phyloP scores from a whole-genome alignment of 192 early-diverging fungal genomes.

The Phycomyces nitens region DNA sequence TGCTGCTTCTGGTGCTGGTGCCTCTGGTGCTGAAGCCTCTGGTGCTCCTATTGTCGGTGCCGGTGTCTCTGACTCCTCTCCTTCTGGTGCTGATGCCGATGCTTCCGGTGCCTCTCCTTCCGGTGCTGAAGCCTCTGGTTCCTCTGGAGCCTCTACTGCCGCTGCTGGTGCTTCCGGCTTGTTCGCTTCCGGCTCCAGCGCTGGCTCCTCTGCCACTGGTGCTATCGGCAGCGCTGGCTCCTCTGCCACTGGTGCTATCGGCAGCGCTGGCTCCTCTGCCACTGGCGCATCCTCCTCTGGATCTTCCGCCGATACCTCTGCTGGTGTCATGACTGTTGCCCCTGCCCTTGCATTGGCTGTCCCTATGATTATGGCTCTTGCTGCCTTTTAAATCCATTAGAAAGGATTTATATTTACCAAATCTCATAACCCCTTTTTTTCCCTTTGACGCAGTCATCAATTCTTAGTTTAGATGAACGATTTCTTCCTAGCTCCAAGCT shows the following conservation, averaged over 20 bases:
- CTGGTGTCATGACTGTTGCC: not conserved
- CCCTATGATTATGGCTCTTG: not conserved
- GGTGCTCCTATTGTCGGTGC: not conserved
- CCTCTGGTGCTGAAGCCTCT: not conserved
- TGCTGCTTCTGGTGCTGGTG: not conserved
- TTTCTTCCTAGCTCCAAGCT: not conserved
- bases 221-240: not conserved
- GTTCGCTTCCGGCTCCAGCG: not conserved
- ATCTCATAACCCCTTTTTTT: not conserved
- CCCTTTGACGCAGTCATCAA: not conserved
- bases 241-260: not conserved
- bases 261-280: not conserved
- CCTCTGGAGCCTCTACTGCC: not conserved
- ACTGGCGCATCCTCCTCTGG: not conserved
- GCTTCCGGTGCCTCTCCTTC: not conserved
- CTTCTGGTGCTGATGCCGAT: not conserved
- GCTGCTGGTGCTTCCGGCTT: not conserved
- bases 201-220: conserved; percentile 1
- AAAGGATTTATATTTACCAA: not conserved
- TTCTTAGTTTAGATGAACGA: not conserved
- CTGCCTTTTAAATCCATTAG: not conserved
- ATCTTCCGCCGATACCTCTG: not conserved
- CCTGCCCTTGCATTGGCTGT: not conserved
- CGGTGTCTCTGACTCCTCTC: not conserved
- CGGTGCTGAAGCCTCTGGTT: not conserved